Base-by-base conservation (phyloP, 148 eudicot species). In the Pouteria glomerata region DNA sequence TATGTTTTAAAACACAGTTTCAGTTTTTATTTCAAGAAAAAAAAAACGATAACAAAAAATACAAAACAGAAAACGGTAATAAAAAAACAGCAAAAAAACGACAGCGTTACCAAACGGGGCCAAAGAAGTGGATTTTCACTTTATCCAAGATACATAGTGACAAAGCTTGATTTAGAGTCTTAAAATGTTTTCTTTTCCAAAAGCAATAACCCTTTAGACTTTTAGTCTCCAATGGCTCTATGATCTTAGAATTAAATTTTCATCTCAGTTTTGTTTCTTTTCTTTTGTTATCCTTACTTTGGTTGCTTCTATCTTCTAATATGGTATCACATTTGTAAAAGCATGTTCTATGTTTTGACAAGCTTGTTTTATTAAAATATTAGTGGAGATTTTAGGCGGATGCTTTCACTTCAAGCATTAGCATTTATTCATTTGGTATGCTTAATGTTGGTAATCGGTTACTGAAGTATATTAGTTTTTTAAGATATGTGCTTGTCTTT, bases 401-500 rank as follows among this genome's bases (percentile, higher is more conserved):
- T 39, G 44, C 44, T 39, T 8, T 39, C 8, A 3, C 44, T 39
- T 39, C 8, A 8, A 39, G 44, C 44, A 39, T 39, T 39, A 39
- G 44, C 8, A 1, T 35, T 55, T 26, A 13, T 55, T 8, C 16
- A n/a, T 1, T 55, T 18, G 4, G 3, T 55, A 23, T 24, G 16
- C 31, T 56, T 18, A 19, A 69, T 6, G 37, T 39, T 37, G 50
- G 34, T 24, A 37, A 24, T 56, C 52, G 26, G 63, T 35, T 55
- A 18, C 18, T 29, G 23, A 50, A 35, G 39, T 7, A 19, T n/a
- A 6, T 26, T 56, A 39, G 8, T 14, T 45, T 35, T 42, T 35
- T 75, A 24, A 48, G 29, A 31, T 34, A 52, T 39, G 29, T 50
- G 63, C 57, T 48, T 78, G n/a, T 57, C 21, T 83, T 33, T 24